Base-by-base conservation (phyloP, 441 rosid genomes). In the Euphorbia celastroides region DNA sequence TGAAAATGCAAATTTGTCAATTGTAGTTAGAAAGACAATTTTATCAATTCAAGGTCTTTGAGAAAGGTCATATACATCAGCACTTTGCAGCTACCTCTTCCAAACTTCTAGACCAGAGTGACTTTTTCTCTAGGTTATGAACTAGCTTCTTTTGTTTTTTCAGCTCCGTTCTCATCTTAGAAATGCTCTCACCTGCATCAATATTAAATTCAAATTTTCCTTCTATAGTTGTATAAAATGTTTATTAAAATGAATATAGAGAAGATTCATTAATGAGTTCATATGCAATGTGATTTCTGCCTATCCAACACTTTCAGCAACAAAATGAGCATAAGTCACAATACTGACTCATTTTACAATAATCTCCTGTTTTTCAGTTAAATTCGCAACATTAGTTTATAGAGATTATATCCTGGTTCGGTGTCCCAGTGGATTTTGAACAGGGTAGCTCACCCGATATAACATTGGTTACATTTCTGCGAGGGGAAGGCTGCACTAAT, bases 51-150 rank as follows among this genome's bases (percentile, higher is more conserved):
- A 17, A 55, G 51, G 17, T 25, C 22, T 32, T 20, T 14, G 41
- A 3, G 13, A 17, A 66, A 32, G 41, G 57, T 12, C 57, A 55
- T 5, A 58, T 12, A 17, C 41, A 55, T 46, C 30, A 55, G 20
- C 52, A 51, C 36, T 8, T 9, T 64, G 58, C 26, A 57, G 44
- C 25, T 81, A 95, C 99, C 98, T 92, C 97, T 80, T 92, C 99
- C 85, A 95, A 82, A 77, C 88, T 92, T 79, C 80, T 83, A 73
- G 95, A 88, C 99, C 99, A 95, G 54, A 95, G 86, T 30, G 99
- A 94, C 81, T 88, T 94, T 78, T 90, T 94, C 88, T 87, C 86
- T 74, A 94, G 75, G 72, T 71, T 87, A 74, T 80, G 80, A 58
- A 92, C 97, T 77, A 81, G 90, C 81, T 92, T 95, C 73, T 54